Evolutionary conservation across 106 monocot species (phyloP), one percentile per base, ranked within the genome.

Genomic region (Apostasia shenzhenica): DNA sequence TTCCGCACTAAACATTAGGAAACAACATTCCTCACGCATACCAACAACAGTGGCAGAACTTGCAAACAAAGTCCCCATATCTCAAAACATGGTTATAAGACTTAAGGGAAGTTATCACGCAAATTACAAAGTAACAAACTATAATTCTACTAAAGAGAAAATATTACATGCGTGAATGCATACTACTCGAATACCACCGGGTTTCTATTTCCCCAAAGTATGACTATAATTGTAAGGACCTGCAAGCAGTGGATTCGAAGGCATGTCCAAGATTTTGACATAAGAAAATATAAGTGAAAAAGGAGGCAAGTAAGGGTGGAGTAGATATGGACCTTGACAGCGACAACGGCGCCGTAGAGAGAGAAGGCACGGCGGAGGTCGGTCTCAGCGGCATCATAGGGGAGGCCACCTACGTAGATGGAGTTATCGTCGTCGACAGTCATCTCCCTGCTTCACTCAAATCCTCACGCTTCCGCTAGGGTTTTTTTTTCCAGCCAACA

Each of bases 381-480:
- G 1, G 89, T 83, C 65, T 93, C 89, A 39, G 76, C 81, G 71
- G 76, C 76, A 10, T 86, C 89, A 68, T 89, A 89, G 3, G 93
- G 86, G 1, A 89, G 77, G 6, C 93, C 93, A 6, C 89, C 89
- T 9, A 87, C 87, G 77, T 84, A 87, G 1, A 87, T 74, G 0
- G 87, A 87, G 57, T 76, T 91, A 47, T 84, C 84, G 74, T 91
- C 87, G 77, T 87, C 79, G 41, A 79, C 59, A 65, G 82, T 83
- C 85, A 87, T 87, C 73, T 41, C 73, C 50, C 65, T 42, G 41
- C 52, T 14, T 65, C 43, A 12, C 65, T 48, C 65, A 48, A 65
- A 48, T 48, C 6, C 45, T 52, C 64, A 4, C 14, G 61, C 52
- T n/a, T n/a, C 52, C 42, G 12, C 61, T 71, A 68, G 68, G 68